Percentiles rank a stretch among this genome's conserved stretches.
Evolutionary conservation across 2,329 filamentous ascomycete species (phyloP).

Genomic region (Fusarium proliferatum): DNA sequence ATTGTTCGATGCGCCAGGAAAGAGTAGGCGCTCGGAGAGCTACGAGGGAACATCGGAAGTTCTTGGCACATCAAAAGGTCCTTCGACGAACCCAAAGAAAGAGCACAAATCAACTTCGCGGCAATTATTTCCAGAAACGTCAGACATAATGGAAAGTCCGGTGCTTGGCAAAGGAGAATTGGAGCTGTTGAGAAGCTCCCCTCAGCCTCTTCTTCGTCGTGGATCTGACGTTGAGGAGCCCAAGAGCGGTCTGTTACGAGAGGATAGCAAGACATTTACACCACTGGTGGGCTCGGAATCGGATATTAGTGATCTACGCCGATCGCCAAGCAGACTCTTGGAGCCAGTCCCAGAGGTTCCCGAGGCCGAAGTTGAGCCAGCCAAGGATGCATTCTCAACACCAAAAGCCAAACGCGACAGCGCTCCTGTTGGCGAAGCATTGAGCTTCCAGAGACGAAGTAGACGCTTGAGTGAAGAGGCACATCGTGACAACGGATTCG

Average conservation of each 20-base stretch:
- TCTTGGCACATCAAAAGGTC: slow-evolving; percentile 27
- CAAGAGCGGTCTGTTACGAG: slow-evolving; percentile 46
- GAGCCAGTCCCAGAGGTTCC: slow-evolving; percentile 64
- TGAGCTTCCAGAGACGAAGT: slow-evolving; percentile 52
- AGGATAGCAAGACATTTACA: slow-evolving; percentile 44
- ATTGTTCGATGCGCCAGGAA: neutral
- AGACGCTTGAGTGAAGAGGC: slow-evolving; percentile 50
- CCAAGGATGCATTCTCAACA: slow-evolving; percentile 20
- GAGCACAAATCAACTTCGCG: slow-evolving; percentile 40
- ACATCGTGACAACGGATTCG: slow-evolving; percentile 64
- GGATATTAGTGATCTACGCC: slow-evolving; percentile 54
- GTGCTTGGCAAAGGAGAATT: slow-evolving; percentile 49
- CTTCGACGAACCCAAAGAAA: slow-evolving; percentile 33
- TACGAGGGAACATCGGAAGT: neutral
- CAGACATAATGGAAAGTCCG: slow-evolving; percentile 53
- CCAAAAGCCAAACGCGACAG: slow-evolving; percentile 52
- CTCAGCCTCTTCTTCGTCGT: slow-evolving; percentile 46
- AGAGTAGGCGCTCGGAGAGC: slow-evolving; percentile 9
- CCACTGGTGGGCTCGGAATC: slow-evolving; percentile 37
- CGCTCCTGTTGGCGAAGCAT: slow-evolving; percentile 53
- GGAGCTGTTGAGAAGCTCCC: slow-evolving; percentile 24
- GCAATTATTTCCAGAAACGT: slow-evolving; percentile 41
- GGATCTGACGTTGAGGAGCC: slow-evolving; percentile 48
- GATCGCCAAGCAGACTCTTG: slow-evolving; percentile 58
- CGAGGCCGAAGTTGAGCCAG: slow-evolving; percentile 56